Evolutionary conservation across 768 basidiomycete genomes (phyloP).

Genomic region (Termitomyces sp.): DNA sequence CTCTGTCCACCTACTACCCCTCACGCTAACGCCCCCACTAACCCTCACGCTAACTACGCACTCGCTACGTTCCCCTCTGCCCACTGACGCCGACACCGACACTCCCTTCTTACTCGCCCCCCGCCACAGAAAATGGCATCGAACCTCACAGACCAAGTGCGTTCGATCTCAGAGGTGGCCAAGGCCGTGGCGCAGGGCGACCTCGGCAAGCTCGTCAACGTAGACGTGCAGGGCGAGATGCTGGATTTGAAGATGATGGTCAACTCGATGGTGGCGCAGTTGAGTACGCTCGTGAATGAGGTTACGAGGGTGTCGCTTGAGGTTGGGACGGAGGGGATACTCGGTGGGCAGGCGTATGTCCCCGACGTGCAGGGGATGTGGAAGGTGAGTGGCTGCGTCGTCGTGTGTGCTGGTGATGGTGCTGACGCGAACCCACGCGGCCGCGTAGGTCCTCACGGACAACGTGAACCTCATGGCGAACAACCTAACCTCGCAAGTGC

Average conservation of each 20-base stretch:
- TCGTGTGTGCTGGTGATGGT: background rate
- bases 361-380: slow-evolving; percentile 94
- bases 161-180: slow-evolving; percentile 88
- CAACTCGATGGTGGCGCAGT: slow-evolving; percentile 82
- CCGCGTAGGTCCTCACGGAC: slow-evolving; percentile 50
- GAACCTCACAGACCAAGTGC: slow-evolving; percentile 81
- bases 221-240: slow-evolving; percentile 95
- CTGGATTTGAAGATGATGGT: slow-evolving; percentile 82
- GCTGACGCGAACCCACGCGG: background rate
- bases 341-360: slow-evolving; percentile 90
- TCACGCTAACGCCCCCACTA: background rate
- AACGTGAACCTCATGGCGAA: slow-evolving; percentile 89
- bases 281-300: slow-evolving; percentile 70
- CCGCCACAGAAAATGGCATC: slow-evolving; percentile 72
- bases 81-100: too few species aligned
- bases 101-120: too few species aligned
- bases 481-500: slow-evolving; percentile 88
- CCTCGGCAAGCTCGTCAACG: slow-evolving; percentile 77
- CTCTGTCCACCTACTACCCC: background rate
- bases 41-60: too few species aligned
- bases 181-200: slow-evolving; percentile 87
- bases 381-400: slow-evolving; percentile 46
- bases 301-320: slow-evolving; percentile 92
- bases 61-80: too few species aligned
- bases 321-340: slow-evolving; percentile 88